Evolutionary conservation across 2,329 filamentous ascomycete species (phyloP), one percentile per base, ranked within the genome.

Genomic region (Chaetoscypha palmicola): DNA sequence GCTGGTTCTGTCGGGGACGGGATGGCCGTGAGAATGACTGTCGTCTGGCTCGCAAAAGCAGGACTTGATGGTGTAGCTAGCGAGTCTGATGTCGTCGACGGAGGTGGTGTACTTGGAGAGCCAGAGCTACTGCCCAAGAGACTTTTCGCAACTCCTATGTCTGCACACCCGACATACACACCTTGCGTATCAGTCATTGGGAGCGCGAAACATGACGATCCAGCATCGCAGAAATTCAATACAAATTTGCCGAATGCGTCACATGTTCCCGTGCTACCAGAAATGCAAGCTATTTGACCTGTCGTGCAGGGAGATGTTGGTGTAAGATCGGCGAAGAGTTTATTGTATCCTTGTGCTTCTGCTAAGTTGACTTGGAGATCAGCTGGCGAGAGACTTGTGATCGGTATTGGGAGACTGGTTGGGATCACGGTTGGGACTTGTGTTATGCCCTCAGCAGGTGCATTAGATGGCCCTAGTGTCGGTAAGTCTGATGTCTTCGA

Each of bases 281-380:
- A 58, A 34, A 80, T 69, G 42, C 77, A 81, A 3, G 76, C 75
- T 2, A 68, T 64, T 45, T 78, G 71, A 20, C 64, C 64, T 1
- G 56, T 41, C 0, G 53, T 56, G 55, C 77, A 81, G 39, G 70
- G 64, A 2, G 72, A 70, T 1, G 66, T 65, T 47, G 62, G 64
- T 26, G 50, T 56, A n/a, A 58, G 46, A 5, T 50, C 52, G 8
- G 52, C 45, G 41, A 60, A 61, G 24, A 57, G 41, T 21, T 41
- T 41, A 38, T 61, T 61, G 42, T 55, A 61, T 9, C 39, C 47
- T 41, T 52, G 22, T 17, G 58, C 58, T 44, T 51, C 37, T 10
- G 64, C 65, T 35, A 64, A 64, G 39, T 56, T 58, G 30, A 46
- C 41, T n/a, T 46, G 48, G 30, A 41, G 49, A 16, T 51, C 33